Evolutionary conservation across 495 filamentous ascomycete genomes (phyloP).

Genomic region (Melanomma pulvis-pyrius): DNA sequence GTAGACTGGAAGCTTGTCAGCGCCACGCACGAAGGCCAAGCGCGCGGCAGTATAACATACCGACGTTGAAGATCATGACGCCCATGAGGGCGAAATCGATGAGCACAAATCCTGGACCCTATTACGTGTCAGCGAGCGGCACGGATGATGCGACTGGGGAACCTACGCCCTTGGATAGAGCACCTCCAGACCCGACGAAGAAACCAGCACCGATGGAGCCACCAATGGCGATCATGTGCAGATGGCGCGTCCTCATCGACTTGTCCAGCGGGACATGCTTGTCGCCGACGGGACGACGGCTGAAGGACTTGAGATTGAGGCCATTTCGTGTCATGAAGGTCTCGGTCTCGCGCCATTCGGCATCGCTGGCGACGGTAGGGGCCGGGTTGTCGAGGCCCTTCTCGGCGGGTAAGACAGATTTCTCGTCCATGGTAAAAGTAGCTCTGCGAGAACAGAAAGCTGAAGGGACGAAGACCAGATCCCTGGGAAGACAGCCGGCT

Average conservation of each 20-base stretch:
- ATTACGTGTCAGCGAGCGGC: conserved; percentile 8
- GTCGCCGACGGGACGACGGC: conserved; percentile 32
- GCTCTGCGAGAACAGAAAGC: background rate
- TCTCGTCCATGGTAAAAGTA: conserved; percentile 9
- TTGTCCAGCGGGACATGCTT: conserved; percentile 40
- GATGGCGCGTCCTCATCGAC: conserved; percentile 42
- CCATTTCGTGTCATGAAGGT: conserved; percentile 41
- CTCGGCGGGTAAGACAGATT: conserved; percentile 12
- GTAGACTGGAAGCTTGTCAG: conserved; percentile 50
- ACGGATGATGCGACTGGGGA: background rate
- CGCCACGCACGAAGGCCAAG: conserved; percentile 19
- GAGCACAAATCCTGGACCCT: conserved; percentile 43
- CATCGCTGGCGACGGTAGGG: conserved; percentile 3
- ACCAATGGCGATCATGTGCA: conserved; percentile 49
- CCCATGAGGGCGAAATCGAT: conserved; percentile 57
- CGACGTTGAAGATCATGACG: conserved; percentile 56
- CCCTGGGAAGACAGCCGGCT: conserved; percentile 14
- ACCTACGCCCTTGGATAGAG: conserved; percentile 44
- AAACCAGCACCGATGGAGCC: conserved; percentile 47
- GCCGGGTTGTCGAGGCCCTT: background rate
- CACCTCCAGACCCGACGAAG: conserved; percentile 44
- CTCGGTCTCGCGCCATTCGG: conserved; percentile 16
- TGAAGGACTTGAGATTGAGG: conserved; percentile 39
- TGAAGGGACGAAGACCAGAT: background rate
- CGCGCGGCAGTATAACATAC: conserved; percentile 19